Percentiles rank a stretch among this genome's conserved stretches.
phyloP scores from a whole-genome alignment of 2,329 filamentous ascomycete genomes.

The Domatiomyces catenatus region DNA sequence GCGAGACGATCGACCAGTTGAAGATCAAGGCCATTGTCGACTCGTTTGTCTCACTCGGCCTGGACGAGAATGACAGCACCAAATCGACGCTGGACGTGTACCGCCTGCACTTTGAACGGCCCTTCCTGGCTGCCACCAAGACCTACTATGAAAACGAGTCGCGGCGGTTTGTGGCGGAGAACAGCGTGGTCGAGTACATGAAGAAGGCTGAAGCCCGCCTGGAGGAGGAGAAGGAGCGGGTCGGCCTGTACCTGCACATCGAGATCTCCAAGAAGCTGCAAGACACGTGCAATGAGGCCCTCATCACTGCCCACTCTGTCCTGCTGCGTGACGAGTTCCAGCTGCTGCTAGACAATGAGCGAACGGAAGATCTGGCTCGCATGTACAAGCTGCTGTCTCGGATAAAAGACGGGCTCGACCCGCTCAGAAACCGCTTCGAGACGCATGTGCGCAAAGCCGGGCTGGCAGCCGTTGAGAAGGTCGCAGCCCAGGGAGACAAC shows the following conservation, averaged over 20 bases:
- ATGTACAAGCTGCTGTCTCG: slow-evolving; percentile 89
- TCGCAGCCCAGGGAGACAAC: slow-evolving; percentile 72
- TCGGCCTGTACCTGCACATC: slow-evolving; percentile 75
- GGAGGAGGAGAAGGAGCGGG: slow-evolving; percentile 85
- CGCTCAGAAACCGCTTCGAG: slow-evolving; percentile 75
- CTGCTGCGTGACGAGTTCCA: slow-evolving; percentile 95
- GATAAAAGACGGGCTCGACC: slow-evolving; percentile 82
- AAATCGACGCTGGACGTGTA: slow-evolving; percentile 96
- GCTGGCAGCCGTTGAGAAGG: slow-evolving; percentile 74
- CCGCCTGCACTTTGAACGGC: slow-evolving; percentile 77
- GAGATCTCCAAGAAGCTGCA: slow-evolving; percentile 77
- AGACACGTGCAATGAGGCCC: slow-evolving; percentile 70
- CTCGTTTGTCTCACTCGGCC: slow-evolving; percentile 84
- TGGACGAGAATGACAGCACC: slow-evolving; percentile 82
- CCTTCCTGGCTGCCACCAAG: slow-evolving; percentile 73
- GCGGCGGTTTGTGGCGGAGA: slow-evolving; percentile 85
- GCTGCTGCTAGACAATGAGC: slow-evolving; percentile 78
- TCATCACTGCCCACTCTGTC: slow-evolving; percentile 74
- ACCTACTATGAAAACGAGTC: slow-evolving; percentile 85
- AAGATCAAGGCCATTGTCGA: slow-evolving; percentile 97
- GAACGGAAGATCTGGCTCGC: slow-evolving; percentile 83
- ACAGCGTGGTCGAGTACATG: slow-evolving; percentile 98
- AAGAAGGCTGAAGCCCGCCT: slow-evolving; percentile 90
- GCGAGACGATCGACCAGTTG: slow-evolving; percentile 90
- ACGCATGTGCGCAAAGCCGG: slow-evolving; percentile 84